These are phyloP conservation scores for Septoria petroselini DNA, from an alignment of 2,329 filamentous ascomycete genomes.

Conservation along the genomic window DNA sequence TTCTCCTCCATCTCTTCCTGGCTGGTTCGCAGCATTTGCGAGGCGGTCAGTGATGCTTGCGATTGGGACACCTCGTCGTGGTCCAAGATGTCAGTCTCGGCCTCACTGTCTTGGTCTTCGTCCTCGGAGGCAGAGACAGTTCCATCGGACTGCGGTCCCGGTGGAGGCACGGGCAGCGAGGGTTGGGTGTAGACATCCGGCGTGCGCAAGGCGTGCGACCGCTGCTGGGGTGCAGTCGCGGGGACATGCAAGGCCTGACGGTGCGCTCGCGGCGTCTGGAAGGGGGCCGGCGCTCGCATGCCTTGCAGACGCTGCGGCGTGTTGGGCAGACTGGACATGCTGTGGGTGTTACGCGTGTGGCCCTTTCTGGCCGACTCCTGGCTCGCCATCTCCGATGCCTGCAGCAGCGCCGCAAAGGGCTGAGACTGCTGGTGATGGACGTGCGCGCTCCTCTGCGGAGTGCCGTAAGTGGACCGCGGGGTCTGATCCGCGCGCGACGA, in stretches of 20 bases:
- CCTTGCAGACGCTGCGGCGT: constrained; percentile 61
- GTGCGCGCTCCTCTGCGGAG: constrained; percentile 47
- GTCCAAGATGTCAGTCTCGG: constrained; percentile 61
- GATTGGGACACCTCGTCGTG: constrained; percentile 67
- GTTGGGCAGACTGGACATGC: constrained; percentile 77
- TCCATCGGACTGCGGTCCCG: constrained; percentile 47
- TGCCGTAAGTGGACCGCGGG: constrained; percentile 48
- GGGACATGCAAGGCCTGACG: constrained; percentile 29
- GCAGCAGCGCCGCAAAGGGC: constrained; percentile 70
- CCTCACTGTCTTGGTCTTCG: constrained; percentile 39
- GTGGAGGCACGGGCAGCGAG: constrained; percentile 23
- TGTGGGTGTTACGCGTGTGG: constrained; percentile 74
- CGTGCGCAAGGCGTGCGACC: constrained; percentile 43
- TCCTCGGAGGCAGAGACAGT: constrained; percentile 72
- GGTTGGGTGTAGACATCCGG: constrained; percentile 30
- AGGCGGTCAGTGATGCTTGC: constrained; percentile 73
- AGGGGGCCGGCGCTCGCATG: constrained; percentile 53
- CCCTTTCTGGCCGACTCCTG: constrained; percentile 59
- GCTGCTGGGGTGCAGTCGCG: constrained; percentile 54
- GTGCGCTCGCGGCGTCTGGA: constrained; percentile 30
- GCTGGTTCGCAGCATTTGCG: constrained; percentile 56
- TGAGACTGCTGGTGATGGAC: constrained; percentile 43
- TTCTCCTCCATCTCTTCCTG: constrained; percentile 42
- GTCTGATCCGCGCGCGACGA: constrained; percentile 24
- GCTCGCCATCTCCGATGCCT: constrained; percentile 71